Percentiles rank a stretch among this genome's conserved stretches.
These are phyloP conservation scores for Raphidocelis subcapitata DNA, from an alignment of 139 green algal species.

Conservation along the genomic window DNA sequence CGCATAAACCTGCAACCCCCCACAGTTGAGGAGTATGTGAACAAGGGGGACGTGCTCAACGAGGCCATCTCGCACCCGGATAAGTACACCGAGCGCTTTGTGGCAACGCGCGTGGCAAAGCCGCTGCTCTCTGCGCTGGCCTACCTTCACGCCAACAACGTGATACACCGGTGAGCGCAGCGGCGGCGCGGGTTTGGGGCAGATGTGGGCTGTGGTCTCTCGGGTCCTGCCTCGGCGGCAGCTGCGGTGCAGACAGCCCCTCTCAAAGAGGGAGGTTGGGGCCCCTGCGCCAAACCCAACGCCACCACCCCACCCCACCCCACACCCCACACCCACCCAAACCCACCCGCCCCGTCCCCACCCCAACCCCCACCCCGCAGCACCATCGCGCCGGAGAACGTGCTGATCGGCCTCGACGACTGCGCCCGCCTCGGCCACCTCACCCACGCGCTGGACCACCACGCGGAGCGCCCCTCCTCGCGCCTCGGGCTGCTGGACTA, in stretches of 20 bases:
- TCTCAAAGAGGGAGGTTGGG: too few relatives aligned
- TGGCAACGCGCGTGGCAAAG: conserved; percentile 36
- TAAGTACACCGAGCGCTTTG: conserved; percentile 44
- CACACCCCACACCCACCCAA: too few relatives aligned
- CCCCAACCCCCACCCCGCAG: too few relatives aligned
- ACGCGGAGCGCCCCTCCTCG: conserved; percentile 19
- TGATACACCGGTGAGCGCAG: conserved; percentile 33
- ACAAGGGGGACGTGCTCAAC: conserved; percentile 48
- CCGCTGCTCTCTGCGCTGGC: conserved; percentile 46
- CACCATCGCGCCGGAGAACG: conserved; percentile 39
- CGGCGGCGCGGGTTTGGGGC: too few relatives aligned
- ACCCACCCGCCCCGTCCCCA: too few relatives aligned
- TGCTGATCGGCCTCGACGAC: conserved; percentile 40
- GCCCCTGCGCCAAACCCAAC: too few relatives aligned
- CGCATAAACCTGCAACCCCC: too few relatives aligned
- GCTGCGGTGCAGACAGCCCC: too few relatives aligned
- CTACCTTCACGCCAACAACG: conserved; percentile 44
- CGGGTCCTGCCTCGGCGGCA: too few relatives aligned
- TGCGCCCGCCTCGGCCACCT: conserved; percentile 42
- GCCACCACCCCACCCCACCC: too few relatives aligned
- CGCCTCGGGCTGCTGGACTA: conserved; percentile 47
- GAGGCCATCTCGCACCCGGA: conserved; percentile 27
- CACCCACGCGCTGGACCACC: conserved; percentile 26
- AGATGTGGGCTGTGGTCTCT: too few relatives aligned
- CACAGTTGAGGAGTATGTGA: conserved; percentile 56